A percentile compares a stretch with the other conserved stretches of the same genome.
These are phyloP conservation scores for Globisporangium splendens DNA, from an alignment of 352 stramenopile genomes.

Conservation along the genomic window DNA sequence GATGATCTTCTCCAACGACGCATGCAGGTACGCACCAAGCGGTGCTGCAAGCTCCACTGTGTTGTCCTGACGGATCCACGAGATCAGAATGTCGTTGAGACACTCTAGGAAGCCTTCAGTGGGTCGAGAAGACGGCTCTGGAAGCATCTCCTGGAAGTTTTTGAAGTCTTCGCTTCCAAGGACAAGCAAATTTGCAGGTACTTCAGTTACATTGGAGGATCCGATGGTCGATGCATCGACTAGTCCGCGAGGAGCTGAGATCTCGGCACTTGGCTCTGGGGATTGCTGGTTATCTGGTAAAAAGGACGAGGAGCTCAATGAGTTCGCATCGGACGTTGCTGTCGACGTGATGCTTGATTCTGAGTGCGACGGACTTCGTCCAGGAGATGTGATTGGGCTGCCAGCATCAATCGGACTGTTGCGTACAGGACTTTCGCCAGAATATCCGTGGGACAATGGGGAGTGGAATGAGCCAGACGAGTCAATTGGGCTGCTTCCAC, in stretches of 20 bases:
- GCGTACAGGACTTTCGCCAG: slow-evolving; percentile 43
- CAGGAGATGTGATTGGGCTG: slow-evolving; percentile 53
- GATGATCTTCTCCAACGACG: slow-evolving; percentile 69
- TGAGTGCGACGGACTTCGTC: slow-evolving; percentile 64
- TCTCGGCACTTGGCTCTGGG: slow-evolving; percentile 27
- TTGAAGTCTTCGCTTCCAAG: slow-evolving; percentile 74
- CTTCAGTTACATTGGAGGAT: slow-evolving; percentile 28
- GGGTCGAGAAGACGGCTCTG: slow-evolving; percentile 50
- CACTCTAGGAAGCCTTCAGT: slow-evolving; percentile 76
- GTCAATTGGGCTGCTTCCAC: slow-evolving; percentile 32
- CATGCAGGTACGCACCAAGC: slow-evolving; percentile 59
- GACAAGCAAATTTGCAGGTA: slow-evolving; percentile 51
- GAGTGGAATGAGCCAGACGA: slow-evolving; percentile 26
- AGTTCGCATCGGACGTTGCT: slow-evolving; percentile 59
- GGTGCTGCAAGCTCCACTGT: slow-evolving; percentile 56
- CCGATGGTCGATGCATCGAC: slow-evolving; percentile 16
- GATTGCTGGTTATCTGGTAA: slow-evolving; percentile 59
- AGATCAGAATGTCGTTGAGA: slow-evolving; percentile 82
- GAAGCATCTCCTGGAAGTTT: slow-evolving; percentile 71
- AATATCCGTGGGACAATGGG: slow-evolving; percentile 31
- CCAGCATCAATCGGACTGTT: slow-evolving; percentile 42
- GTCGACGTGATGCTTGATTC: slow-evolving; percentile 47
- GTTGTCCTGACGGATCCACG: slow-evolving; percentile 78
- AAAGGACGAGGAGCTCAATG: slow-evolving; percentile 77
- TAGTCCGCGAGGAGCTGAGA: slow-evolving; percentile 20